Evolutionary conservation across 495 filamentous ascomycete genomes (phyloP).

Genomic region (Penicillium odoratum): DNA sequence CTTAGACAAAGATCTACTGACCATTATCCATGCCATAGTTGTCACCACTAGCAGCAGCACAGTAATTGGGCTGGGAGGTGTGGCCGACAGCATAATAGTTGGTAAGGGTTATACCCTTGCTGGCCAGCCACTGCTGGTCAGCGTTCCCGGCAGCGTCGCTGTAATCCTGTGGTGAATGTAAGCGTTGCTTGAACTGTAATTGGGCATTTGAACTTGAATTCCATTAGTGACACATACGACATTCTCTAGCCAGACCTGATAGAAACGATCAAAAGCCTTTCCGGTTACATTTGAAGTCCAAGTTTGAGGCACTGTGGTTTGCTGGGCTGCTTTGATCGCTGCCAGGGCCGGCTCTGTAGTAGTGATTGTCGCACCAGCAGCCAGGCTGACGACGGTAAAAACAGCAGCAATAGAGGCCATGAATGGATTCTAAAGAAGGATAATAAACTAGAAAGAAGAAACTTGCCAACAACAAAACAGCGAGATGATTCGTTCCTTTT

Average conservation of each 20-base stretch:
- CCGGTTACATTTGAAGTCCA: conserved; percentile 58
- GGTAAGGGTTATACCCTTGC: conserved; percentile 8
- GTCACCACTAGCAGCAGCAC: conserved; percentile 10
- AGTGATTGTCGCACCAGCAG: conserved; percentile 11
- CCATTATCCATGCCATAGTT: conserved; percentile 12
- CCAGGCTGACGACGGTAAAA: conserved; percentile 6
- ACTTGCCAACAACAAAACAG: not conserved
- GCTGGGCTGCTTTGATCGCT: conserved; percentile 6
- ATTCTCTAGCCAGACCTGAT: conserved; percentile 69
- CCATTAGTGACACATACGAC: conserved; percentile 45
- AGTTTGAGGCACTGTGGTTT: conserved; percentile 30
- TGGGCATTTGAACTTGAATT: not conserved
- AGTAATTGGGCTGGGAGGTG: conserved; percentile 12
- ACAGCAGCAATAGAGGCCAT: conserved; percentile 9
- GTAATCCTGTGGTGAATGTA: conserved; percentile 8
- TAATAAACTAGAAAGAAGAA: not conserved
- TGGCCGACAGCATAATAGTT: conserved; percentile 11
- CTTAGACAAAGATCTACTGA: not conserved
- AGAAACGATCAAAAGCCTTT: conserved; percentile 61
- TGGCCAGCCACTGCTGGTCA: conserved; percentile 12
- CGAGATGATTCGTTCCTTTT: not conserved
- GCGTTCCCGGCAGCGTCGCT: conserved; percentile 4
- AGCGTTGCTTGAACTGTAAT: not conserved
- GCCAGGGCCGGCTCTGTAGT: conserved; percentile 9
- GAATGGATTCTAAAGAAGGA: not conserved